phyloP scores from a whole-genome alignment of 1,139 yeast species.

The Suhomyces kunorum region DNA sequence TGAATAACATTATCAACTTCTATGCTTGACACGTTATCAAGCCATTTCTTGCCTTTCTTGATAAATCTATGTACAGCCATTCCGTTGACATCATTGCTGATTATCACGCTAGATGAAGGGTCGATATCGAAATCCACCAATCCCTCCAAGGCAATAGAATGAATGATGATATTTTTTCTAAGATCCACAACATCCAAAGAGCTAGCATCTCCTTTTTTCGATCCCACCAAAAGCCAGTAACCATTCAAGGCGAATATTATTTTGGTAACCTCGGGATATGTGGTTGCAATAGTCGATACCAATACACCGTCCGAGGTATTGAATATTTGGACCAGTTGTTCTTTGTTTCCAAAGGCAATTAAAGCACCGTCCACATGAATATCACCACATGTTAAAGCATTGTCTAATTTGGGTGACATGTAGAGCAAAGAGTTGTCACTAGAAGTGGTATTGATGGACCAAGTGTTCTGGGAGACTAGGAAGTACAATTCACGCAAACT shows the following conservation, averaged over 20 bases:
- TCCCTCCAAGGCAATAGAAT: slow-evolving; percentile 27
- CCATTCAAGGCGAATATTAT: slow-evolving; percentile 68
- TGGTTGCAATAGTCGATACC: slow-evolving; percentile 39
- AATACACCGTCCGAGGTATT: slow-evolving; percentile 43
- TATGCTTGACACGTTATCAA: slow-evolving; percentile 8
- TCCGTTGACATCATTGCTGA: slow-evolving; percentile 24
- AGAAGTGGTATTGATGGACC: slow-evolving; percentile 32
- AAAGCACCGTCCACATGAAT: slow-evolving; percentile 71
- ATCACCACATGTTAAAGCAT: slow-evolving; percentile 32
- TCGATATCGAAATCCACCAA: slow-evolving; percentile 41
- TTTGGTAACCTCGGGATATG: slow-evolving; percentile 30
- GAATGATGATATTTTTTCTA: slow-evolving; percentile 44
- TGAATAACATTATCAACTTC: slow-evolving; percentile 7
- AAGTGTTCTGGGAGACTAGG: slow-evolving; percentile 28
- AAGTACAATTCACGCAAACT: slow-evolving; percentile 30
- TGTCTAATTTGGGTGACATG: slow-evolving; percentile 9
- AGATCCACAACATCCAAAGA: slow-evolving; percentile 57
- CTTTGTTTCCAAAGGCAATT: slow-evolving; percentile 48
- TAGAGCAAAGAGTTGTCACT: slow-evolving; percentile 6
- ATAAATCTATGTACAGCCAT: slow-evolving; percentile 35
- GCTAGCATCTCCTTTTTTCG: slow-evolving; percentile 18
- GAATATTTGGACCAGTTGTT: slow-evolving; percentile 43
- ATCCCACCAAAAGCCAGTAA: slow-evolving; percentile 53
- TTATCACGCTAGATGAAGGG: slow-evolving; percentile 44
- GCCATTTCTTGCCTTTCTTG: slow-evolving; percentile 51